Evolutionary conservation across 2,329 filamentous ascomycete species (phyloP).

Genomic region (Ceratocystis variospora): DNA sequence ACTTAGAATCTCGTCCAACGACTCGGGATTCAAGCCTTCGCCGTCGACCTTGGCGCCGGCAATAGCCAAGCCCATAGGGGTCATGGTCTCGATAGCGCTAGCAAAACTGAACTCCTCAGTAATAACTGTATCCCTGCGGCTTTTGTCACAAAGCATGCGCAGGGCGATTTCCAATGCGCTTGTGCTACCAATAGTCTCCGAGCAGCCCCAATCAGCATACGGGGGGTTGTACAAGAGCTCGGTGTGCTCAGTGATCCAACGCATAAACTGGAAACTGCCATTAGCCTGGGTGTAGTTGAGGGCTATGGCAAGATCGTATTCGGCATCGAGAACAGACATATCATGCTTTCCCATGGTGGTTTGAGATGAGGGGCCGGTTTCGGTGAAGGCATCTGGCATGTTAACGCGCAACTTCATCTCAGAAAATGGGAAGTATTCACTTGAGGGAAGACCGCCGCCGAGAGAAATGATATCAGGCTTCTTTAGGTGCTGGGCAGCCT

Average conservation of each 20-base stretch:
- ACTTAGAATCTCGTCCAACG: conserved; percentile 38
- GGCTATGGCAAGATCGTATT: conserved; percentile 66
- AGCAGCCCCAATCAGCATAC: conserved; percentile 80
- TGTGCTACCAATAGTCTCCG: conserved; percentile 74
- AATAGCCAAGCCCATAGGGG: conserved; percentile 38
- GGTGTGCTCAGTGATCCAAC: conserved; percentile 89
- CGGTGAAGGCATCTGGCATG: conserved; percentile 47
- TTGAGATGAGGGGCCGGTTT: conserved; percentile 46
- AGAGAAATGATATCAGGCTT: conserved; percentile 79
- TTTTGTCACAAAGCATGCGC: conserved; percentile 60
- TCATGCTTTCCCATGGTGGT: conserved; percentile 74
- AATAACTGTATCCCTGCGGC: conserved; percentile 61
- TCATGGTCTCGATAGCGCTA: conserved; percentile 48
- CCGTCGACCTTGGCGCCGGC: conserved; percentile 40
- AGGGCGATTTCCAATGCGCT: conserved; percentile 71
- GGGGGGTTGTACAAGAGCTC: conserved; percentile 78
- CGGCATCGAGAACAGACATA: conserved; percentile 22
- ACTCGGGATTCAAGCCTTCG: conserved; percentile 39
- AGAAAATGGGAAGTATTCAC: conserved; percentile 86
- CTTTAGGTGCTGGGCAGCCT: conserved; percentile 64
- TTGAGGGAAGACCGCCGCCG: conserved; percentile 78
- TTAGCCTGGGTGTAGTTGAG: conserved; percentile 88
- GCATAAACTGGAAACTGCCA: conserved; percentile 73
- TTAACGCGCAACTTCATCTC: conserved; percentile 63
- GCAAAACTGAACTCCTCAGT: conserved; percentile 89